Evolutionary conservation across 1,139 yeast genomes (phyloP), one percentile per base, ranked within the genome.

Genomic region (Tardiomyces blankii): DNA sequence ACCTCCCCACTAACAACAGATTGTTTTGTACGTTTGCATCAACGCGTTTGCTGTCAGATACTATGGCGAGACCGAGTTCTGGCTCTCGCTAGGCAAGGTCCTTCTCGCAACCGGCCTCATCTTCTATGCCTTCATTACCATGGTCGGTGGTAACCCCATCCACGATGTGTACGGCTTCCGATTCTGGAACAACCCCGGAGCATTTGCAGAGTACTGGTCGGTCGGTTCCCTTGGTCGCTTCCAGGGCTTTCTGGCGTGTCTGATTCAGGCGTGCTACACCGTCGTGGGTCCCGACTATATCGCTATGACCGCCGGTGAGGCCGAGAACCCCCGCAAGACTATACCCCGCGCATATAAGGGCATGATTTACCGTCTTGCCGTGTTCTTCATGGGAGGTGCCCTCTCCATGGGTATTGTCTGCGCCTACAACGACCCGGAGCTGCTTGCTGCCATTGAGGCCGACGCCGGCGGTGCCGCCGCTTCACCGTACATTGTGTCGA

Each of bases 81-180:
- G 89, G 88, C 66, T 84, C 33, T 78, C 89, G 3, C 69, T 85
- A 44, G 82, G 84, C 43, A 86, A 86, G 62, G 78, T 85, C 42
- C 53, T 83, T 2, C 68, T 85, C 42, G 85, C 87, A 44, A 62
- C 81, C 41, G 95, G 93, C 0, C 70, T 85, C 41, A 76, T 85
- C 52, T 57, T 80, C 32, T 85, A 83, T 66, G 82, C 91, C 0
- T 77, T 85, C 51, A 60, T 85, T 49, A 79, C 88, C 13, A 85
- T 85, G 95, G 76, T 82, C 47, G 95, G 95, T 18, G 95, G 93
- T 18, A 85, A 85, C 60, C 67, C 80, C 74, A 44, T 79, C 80
- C 38, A 89, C 75, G 40, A 82, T 76, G 55, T 79, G 78, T 40
- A 68, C 27, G 68, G 73, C 41, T 93, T 93, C 43, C 67, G 79